Conservation (phyloP, 495 filamentous ascomycete genomes). For the Pyrenopolyporus hunteri region DNA sequence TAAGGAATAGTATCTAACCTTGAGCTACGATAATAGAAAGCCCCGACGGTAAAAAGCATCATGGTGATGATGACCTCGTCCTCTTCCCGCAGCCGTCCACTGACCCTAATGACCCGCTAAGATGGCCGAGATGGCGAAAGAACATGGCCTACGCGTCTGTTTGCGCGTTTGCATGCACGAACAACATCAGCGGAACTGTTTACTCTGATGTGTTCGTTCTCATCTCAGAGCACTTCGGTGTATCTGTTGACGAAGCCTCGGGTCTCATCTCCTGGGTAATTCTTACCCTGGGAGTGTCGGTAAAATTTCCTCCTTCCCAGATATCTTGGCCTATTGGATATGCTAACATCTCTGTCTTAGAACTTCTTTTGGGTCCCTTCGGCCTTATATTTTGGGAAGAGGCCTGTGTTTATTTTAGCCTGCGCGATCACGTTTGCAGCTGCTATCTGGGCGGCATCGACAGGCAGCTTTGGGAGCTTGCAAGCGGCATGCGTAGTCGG, state of each 20-base stretch:
- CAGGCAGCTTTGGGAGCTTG: background rate
- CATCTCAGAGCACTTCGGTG: slow-evolving; percentile 2
- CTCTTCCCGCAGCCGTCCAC: slow-evolving; percentile 16
- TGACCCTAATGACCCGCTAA: slow-evolving; percentile 16
- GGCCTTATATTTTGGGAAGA: slow-evolving; percentile 13
- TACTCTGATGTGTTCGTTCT: slow-evolving; percentile 9
- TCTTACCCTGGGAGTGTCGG: slow-evolving; percentile 8
- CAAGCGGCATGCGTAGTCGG: slow-evolving; percentile 13
- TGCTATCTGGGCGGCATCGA: slow-evolving; percentile 11
- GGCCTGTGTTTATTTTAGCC: slow-evolving; percentile 7
- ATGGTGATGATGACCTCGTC: background rate
- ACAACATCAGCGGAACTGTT: slow-evolving; percentile 18
- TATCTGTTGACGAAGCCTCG: slow-evolving; percentile 4
- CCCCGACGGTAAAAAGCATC: background rate
- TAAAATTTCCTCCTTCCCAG: background rate
- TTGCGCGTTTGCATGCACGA: slow-evolving; percentile 11
- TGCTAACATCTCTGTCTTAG: background rate
- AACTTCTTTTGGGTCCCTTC: slow-evolving; percentile 20
- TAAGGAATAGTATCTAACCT: background rate
- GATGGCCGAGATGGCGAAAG: slow-evolving; percentile 15
- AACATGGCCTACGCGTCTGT: slow-evolving; percentile 8
- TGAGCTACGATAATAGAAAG: background rate
- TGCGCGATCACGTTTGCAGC: slow-evolving; percentile 7
- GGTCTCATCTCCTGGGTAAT: slow-evolving; percentile 14
- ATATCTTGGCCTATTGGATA: background rate